These are phyloP conservation scores for Aschersonia sp. DNA, from an alignment of 2,329 filamentous ascomycete genomes.

Conservation along the genomic window DNA sequence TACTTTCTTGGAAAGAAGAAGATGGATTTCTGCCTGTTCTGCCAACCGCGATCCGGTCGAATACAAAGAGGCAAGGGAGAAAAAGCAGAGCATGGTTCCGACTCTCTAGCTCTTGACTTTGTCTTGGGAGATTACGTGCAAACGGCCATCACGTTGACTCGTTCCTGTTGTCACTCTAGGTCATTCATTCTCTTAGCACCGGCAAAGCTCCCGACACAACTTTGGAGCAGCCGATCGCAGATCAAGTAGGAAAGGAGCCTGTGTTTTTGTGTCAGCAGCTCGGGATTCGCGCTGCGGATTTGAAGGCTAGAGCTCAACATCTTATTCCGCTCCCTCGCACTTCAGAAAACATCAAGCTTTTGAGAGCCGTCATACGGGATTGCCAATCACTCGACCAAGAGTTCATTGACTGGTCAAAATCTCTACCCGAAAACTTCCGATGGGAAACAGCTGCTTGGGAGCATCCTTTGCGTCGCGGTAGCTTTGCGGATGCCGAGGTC, in stretches of 20 bases:
- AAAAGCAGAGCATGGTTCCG: too few relatives aligned
- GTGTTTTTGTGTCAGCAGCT: background rate
- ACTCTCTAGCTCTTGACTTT: too few relatives aligned
- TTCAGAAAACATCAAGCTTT: background rate
- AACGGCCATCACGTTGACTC: background rate
- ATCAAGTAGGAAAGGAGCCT: background rate
- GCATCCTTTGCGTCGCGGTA: background rate
- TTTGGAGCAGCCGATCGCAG: background rate
- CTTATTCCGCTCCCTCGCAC: background rate
- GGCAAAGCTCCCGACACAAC: background rate
- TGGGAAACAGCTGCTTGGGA: background rate
- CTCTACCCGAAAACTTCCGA: background rate
- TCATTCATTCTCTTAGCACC: background rate
- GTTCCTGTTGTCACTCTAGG: background rate
- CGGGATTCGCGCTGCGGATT: background rate
- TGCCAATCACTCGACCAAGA: background rate
- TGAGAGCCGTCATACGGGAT: background rate
- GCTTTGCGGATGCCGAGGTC: background rate
- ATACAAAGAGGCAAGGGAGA: too few relatives aligned
- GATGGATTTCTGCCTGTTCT: too few relatives aligned
- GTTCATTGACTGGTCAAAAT: background rate
- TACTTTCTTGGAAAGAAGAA: background rate
- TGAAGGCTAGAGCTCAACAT: background rate
- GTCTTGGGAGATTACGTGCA: too few relatives aligned
- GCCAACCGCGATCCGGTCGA: too few relatives aligned